These are phyloP conservation scores for Lentinula detonsa DNA, from an alignment of 768 basidiomycete genomes.

Conservation along the genomic window DNA sequence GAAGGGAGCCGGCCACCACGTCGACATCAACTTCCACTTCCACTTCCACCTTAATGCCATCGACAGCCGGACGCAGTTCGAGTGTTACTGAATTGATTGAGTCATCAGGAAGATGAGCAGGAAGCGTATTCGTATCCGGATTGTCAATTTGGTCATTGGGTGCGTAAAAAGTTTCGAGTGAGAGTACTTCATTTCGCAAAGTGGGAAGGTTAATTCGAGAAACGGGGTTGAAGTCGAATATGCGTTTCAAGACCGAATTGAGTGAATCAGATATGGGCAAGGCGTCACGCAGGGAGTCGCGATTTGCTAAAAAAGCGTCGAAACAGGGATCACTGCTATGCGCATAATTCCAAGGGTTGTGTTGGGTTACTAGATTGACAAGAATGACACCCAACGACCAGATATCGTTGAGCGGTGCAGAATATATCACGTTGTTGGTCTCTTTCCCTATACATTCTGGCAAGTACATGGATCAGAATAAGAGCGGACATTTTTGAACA, in stretches of 20 bases:
- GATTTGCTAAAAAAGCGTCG: conserved; percentile 37
- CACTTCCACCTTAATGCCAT: background rate
- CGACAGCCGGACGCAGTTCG: background rate
- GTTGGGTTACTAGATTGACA: conserved; percentile 49
- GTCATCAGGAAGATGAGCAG: background rate
- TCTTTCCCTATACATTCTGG: conserved; percentile 6
- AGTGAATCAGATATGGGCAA: conserved; percentile 45
- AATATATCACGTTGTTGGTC: conserved; percentile 3
- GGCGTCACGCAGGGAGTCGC: conserved; percentile 40
- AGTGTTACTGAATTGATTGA: background rate
- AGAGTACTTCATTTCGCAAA: background rate
- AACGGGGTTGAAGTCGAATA: conserved; percentile 40
- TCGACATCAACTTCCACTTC: background rate
- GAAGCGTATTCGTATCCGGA: background rate
- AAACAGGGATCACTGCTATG: conserved; percentile 46
- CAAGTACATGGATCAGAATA: background rate
- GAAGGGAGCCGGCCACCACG: background rate
- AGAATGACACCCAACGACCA: conserved; percentile 51
- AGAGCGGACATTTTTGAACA: background rate
- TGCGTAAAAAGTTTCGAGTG: conserved; percentile 1
- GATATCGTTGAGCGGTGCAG: conserved; percentile 27
- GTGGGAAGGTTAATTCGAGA: conserved; percentile 25
- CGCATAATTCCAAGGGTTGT: conserved; percentile 48
- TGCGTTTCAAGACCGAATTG: conserved; percentile 40
- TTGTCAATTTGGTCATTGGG: background rate